Percentiles rank a stretch among this genome's conserved stretches.
Conservation (phyloP, 192 early-diverging fungal species). For the Coemansia reversa region DNA sequence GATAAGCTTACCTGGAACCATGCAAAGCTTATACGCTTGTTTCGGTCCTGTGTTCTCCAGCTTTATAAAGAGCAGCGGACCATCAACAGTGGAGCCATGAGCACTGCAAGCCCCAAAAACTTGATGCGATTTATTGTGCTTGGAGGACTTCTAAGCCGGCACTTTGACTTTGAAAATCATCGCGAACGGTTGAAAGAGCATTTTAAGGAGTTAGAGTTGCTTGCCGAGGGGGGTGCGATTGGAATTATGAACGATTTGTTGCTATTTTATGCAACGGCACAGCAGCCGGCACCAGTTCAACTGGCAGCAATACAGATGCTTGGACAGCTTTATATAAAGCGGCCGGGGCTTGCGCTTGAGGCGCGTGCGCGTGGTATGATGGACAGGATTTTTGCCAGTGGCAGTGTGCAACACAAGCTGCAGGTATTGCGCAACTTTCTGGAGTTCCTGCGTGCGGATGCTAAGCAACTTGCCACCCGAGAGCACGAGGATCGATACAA, state of each 20-base stretch:
- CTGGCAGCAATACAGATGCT: slow-evolving; percentile 61
- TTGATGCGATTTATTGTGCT: slow-evolving; percentile 74
- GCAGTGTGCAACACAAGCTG: slow-evolving; percentile 55
- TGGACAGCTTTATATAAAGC: slow-evolving; percentile 71
- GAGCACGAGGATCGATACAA: slow-evolving; percentile 42
- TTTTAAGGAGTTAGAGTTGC: slow-evolving; percentile 45
- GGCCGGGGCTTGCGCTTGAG: slow-evolving; percentile 66
- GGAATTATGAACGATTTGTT: slow-evolving; percentile 44
- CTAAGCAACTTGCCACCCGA: slow-evolving; percentile 55
- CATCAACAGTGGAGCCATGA: slow-evolving; percentile 23
- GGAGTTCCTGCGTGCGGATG: slow-evolving; percentile 69
- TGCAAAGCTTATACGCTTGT: slow-evolving; percentile 54
- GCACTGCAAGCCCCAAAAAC: slow-evolving; percentile 41
- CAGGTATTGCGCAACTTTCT: slow-evolving; percentile 71
- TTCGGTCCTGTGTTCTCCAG: slow-evolving; percentile 56
- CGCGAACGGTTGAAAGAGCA: slow-evolving; percentile 32
- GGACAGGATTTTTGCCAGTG: slow-evolving; percentile 62
- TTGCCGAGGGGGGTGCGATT: slow-evolving; percentile 21
- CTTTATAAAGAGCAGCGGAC: slow-evolving; percentile 53
- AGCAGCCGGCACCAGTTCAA: slow-evolving; percentile 45
- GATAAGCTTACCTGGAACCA: slow-evolving; percentile 59
- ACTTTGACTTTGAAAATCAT: slow-evolving; percentile 79
- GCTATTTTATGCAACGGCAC: slow-evolving; percentile 43
- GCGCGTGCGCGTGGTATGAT: slow-evolving; percentile 60
- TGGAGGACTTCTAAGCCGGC: slow-evolving; percentile 65